phyloP scores from a whole-genome alignment of 1,284 basidiomycete species.

The Trametes pubescens region DNA sequence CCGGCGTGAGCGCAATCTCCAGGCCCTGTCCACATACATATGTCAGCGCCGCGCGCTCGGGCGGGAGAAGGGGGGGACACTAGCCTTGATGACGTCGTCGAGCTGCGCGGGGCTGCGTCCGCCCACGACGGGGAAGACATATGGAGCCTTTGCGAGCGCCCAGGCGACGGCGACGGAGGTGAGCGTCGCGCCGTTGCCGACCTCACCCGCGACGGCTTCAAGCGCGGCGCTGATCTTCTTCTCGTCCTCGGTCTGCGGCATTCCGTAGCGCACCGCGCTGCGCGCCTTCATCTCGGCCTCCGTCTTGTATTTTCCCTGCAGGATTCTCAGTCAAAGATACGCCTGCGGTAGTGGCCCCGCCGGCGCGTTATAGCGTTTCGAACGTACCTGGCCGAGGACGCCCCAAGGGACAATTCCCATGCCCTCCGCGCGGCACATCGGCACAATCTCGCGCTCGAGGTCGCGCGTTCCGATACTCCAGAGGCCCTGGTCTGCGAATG shows the following conservation, averaged over 20 bases:
- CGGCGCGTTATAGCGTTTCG: background rate
- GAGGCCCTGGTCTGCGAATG: constrained; percentile 49
- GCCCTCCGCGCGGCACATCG: constrained; percentile 30
- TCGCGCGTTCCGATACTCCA: constrained; percentile 52
- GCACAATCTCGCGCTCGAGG: constrained; percentile 31
- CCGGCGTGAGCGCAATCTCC: constrained; percentile 49
- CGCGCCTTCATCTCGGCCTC: constrained; percentile 49
- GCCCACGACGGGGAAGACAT: constrained; percentile 28
- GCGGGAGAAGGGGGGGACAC: background rate
- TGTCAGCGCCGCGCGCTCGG: background rate
- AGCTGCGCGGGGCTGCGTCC: constrained; percentile 47
- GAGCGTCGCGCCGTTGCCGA: constrained; percentile 35
- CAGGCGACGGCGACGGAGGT: constrained; percentile 36
- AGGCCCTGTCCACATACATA: constrained; percentile 56
- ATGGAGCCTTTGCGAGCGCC: constrained; percentile 35
- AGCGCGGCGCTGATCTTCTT: constrained; percentile 32
- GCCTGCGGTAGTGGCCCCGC: background rate
- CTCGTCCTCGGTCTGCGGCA: constrained; percentile 27
- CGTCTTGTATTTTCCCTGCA: constrained; percentile 27
- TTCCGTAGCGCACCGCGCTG: constrained; percentile 36
- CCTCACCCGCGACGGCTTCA: constrained; percentile 33
- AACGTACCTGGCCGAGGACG: constrained; percentile 36
- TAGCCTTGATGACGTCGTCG: constrained; percentile 49
- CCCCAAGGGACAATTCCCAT: constrained; percentile 28
- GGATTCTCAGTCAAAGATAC: background rate